Evolutionary conservation across 495 filamentous ascomycete genomes (phyloP).

Genomic region (Tuber aestivum): DNA sequence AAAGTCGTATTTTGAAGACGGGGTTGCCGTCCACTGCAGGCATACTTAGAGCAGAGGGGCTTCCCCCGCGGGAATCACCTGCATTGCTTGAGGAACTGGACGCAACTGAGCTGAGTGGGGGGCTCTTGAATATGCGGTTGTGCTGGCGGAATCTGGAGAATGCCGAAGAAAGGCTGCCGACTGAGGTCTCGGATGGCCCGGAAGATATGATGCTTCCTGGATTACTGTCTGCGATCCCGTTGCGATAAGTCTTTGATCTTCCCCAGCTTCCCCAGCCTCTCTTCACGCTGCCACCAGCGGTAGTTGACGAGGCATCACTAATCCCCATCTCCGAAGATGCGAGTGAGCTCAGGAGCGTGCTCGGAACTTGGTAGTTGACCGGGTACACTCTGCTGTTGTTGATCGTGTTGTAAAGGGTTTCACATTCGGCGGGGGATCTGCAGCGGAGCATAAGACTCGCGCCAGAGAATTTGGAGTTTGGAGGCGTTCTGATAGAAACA

Average conservation of each 20-base stretch:
- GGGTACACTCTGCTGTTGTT: constrained; percentile 51
- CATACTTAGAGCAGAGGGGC: constrained; percentile 20
- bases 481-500: constrained; percentile 82
- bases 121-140: constrained; percentile 33
- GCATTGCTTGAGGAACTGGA: constrained; percentile 34
- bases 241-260: constrained; percentile 40
- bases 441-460: constrained; percentile 87
- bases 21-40: constrained; percentile 17
- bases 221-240: constrained; percentile 23
- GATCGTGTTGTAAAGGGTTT: constrained; percentile 71
- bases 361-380: constrained; percentile 33
- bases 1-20: constrained; percentile 69
- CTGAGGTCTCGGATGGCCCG: constrained; percentile 50
- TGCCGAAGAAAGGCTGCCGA: constrained; percentile 53
- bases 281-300: constrained; percentile 33
- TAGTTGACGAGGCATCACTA: constrained; percentile 31
- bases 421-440: constrained; percentile 66
- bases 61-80: constrained; percentile 32
- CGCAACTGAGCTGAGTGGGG: constrained; percentile 33
- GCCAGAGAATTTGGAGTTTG: constrained; percentile 62
- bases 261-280: constrained; percentile 40
- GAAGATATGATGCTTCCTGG: constrained; percentile 48
- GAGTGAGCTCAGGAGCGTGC: constrained; percentile 29
- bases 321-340: constrained; percentile 30
- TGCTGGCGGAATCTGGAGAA: constrained; percentile 40